Evolutionary conservation across 306 rosid species (phyloP), one percentile per base, ranked within the genome.

Genomic region (Acacia confusa): DNA sequence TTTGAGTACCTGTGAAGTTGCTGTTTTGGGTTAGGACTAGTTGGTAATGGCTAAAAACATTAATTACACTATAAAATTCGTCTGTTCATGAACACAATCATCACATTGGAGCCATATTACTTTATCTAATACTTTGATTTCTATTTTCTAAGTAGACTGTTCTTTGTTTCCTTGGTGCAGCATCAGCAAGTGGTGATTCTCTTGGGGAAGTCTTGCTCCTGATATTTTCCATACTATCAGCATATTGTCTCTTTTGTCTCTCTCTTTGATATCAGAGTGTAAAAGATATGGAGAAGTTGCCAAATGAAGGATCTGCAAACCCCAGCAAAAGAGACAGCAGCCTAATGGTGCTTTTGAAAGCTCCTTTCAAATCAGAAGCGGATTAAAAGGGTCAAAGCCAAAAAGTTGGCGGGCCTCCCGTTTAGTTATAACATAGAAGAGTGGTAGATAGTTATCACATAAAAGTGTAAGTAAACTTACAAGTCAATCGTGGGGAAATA

Each of bases 351-450:
- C 34, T 24, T 70, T 67, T 68, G 30, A 11, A 68, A 38, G 47
- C 72, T 40, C 71, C 79, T 66, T 70, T 85, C 82, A 79, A 76
- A 69, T 85, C 72, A 71, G 75, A 76, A 82, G 80, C 63, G 87
- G 83, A 76, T 55, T 22, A 69, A 47, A 53, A 80, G 74, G 91
- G 97, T 91, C 97, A 78, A 92, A 89, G 95, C 95, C 91, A 85
- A 80, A 80, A 86, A 84, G 79, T 86, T 92, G 95, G 95, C 93
- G 84, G 92, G 91, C 92, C 93, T 84, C 79, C 71, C 72, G 41
- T 86, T 80, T 75, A 65, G 88, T 66, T 75, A 80, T 44, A 47
- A 69, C 63, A 57, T 57, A 57, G 28, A 67, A 13, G 30, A 41
- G 22, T 22, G 53, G 14, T 41, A 69, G 34, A 41, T 69, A 13